Base-by-base conservation (phyloP, 257 asterid species). In the Ajuga chamaepitys region DNA sequence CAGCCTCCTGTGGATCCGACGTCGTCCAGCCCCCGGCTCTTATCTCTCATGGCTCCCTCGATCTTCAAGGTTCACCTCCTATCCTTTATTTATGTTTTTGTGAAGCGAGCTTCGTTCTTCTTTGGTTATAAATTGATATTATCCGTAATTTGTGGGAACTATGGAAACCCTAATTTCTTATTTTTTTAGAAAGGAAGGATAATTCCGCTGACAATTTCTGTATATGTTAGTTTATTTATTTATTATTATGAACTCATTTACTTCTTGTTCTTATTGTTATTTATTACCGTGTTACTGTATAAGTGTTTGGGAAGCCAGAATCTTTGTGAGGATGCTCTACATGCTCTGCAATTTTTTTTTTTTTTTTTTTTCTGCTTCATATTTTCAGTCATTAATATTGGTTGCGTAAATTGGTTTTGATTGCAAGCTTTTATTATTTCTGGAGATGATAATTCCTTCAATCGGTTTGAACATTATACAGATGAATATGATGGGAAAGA, bases 1-100 rank as follows among this genome's bases (percentile, higher is more conserved):
- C 91, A 11, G 95, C 95, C 42, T 66, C 86, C 9, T 53, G 40
- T 71, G 96, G 87, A 47, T 76, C 91, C 76, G 77, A 82, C 16
- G 62, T 68, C 45, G 77, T 67, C 58, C 95, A 86, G 53, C 81
- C 91, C 8, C 69, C 89, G 34, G 87, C 93, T 64, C 78, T 81
- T 50, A 37, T 82, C 70, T 72, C 87, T 40, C 90, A 80, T 70
- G 95, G 82, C 51, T 67, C 85, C 69, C 82, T 66, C 78, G 97
- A 87, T 81, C 85, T 82, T 53, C 68, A 82, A 78, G 92, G 97
- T 85, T 60, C 47, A 6, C 25, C 62, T 58, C 58, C 52, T 50
- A 9, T n/a, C 42, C 3, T 35, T n/a, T 37, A 3, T 37, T 50
- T n/a, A 13, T 8, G 14, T 13, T 57, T 30, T 45, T 22, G 18